Evolutionary conservation across 2,329 filamentous ascomycete species (phyloP), one percentile per base, ranked within the genome.

Genomic region (Diaporthe sp.): DNA sequence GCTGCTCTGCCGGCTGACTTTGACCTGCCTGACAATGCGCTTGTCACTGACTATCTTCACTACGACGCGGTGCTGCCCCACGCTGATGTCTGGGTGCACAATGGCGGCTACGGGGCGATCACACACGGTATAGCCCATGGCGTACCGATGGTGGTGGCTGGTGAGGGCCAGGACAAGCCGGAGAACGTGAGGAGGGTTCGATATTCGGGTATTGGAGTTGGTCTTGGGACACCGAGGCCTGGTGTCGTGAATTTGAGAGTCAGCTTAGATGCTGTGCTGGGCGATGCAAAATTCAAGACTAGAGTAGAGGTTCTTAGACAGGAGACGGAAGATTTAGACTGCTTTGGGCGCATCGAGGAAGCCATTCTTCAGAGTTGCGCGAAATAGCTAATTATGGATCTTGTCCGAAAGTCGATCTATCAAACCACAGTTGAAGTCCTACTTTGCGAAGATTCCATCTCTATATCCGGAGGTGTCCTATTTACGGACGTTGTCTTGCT

Each of bases 101-200:
- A 86, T 71, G 84, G 81, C 2, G 84, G 84, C 1, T 86, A 84
- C 74, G 84, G 84, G 6, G 84, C 84, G 5, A 80, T 84, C 13
- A 82, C 81, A 67, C 84, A 86, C 71, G 84, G 83, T 17, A 81
- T 86, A 58, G 82, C 82, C 9, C 81, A 84, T 69, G 84, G 82
- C 5, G 82, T 85, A 30, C 83, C 84, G 4, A 84, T 84, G 82
- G 82, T 85, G 0, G 80, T 83, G 3, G 83, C 83, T 0, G 84
- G 84, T 22, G 84, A 85, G 73, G 83, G 83, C 1, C 84, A 85
- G 80, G 84, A 86, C 76, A 86, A 85, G 79, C 78, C 79, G 7
- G 84, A 85, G 74, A 85, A 83, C 73, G 79, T 82, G 6, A 78
- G 77, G 42, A 78, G 84, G 2, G 80, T 84, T 2, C 81, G 80